Base-by-base conservation (phyloP, 495 filamentous ascomycete species). In the Aspergillus steynii region DNA sequence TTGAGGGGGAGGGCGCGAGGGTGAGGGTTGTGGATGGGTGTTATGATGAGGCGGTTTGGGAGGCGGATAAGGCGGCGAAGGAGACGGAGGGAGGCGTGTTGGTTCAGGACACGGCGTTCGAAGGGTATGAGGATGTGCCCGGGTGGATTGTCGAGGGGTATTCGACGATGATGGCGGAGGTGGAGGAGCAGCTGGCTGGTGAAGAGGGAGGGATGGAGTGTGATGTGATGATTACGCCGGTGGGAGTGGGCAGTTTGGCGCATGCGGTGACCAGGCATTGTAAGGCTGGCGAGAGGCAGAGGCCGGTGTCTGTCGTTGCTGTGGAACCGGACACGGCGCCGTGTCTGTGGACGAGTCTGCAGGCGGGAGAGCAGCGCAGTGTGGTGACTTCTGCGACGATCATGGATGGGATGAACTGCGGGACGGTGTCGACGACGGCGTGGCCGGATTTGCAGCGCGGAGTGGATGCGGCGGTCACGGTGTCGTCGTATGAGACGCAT, bases 101-200 rank as follows among this genome's bases (percentile, higher is more conserved):
- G 55, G 80, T 91, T 10, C 82, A 87, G 74, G 88, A 90, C 66
- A 85, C 81, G 8, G 80, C 84, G 1, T 88, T 87, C 67, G 75
- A 79, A 1, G 84, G 81, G 1, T 89, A 88, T 60, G 79, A 86
- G 54, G 74, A 86, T 56, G 80, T 91, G 1, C 87, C 88, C 0
- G 57, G 82, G 65, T 91, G 88, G 87, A 86, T 91, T 29, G 84
- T 89, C 1, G 86, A 90, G 14, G 89, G 89, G 5, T 92, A 92
- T 65, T 79, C 77, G 12, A 90, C 87, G 0, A 85, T 90, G 83
- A 75, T 91, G 64, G 56, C 66, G 4, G 89, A 92, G 68, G 74
- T 79, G 4, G 87, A 90, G 29, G 69, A 74, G 8, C 85, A 89
- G 63, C 61, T 87, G 29, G 56, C 63, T 3, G 60, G 67, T 10